Base-by-base conservation (phyloP, 306 rosid species). In the Rosa chinensis region DNA sequence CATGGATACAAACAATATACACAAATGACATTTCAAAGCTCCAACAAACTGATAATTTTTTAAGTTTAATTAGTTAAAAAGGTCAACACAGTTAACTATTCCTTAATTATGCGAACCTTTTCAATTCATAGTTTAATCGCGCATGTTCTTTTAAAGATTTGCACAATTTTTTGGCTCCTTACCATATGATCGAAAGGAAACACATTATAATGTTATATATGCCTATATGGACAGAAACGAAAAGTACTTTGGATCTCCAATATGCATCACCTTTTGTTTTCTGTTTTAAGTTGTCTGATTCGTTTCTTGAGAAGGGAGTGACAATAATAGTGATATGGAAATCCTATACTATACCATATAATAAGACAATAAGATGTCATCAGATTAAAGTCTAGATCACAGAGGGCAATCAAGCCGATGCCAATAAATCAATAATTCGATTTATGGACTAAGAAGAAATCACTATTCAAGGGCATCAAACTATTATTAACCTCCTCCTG, bases 1-100 rank as follows among this genome's bases (percentile, higher is more conserved):
- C 84, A 81, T 47, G 80, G 70, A 75, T 37, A 37, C 76, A 68
- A 58, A 75, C 43, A 28, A 43, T 6, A 49, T 10, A 4, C 21
- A 49, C 21, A 12, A 37, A 66, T 25, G 45, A 16, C 78, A 75
- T 61, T 43, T 62, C 58, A 13, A 59, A 23, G 5, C 53, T 21
- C 42, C 69, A 61, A 16, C 70, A 43, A 11, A 2, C 10, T 23
- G 16, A 66, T 70, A 25, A 2, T 3, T 61, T 75, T 61, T 2
- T 1, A 59, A 44, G 70, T 64, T 32, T 64, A 32, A 32, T 64
- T 32, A 64, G n/a, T 35, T 14, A 6, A 6, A 32, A 32, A 64
- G 44, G 70, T 64, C 44, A 63, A 32, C 28, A 75, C 13, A 66
- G 18, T n/a, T 55, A n/a, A n/a, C 12, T 55, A 49, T 58, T 17